Evolutionary conservation across 1,284 basidiomycete species (phyloP).

Genomic region (Paramarasmius palmivorus): DNA sequence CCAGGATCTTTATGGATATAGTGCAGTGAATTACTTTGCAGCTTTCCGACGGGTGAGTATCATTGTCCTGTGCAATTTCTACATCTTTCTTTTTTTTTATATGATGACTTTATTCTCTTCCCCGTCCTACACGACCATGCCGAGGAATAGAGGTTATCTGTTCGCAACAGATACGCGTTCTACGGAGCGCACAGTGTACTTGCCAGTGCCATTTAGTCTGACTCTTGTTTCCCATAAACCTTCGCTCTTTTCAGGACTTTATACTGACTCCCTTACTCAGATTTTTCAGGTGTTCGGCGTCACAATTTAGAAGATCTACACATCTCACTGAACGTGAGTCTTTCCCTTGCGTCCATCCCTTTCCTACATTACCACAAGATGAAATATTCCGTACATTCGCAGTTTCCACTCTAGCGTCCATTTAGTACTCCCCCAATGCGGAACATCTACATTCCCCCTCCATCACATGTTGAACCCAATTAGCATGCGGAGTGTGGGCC

Average conservation of each 20-base stretch:
- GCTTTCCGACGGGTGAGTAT: too few species aligned
- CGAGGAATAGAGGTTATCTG: constrained; percentile 71
- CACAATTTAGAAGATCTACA: too few species aligned
- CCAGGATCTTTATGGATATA: too few species aligned
- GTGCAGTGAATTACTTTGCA: too few species aligned
- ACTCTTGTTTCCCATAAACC: constrained; percentile 29
- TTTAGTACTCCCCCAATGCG: constrained; percentile 64
- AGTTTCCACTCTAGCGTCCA: constrained; percentile 77
- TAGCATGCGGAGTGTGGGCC: constrained; percentile 49
- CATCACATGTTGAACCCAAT: constrained; percentile 50
- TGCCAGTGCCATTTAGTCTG: constrained; percentile 85
- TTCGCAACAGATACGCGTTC: constrained; percentile 70
- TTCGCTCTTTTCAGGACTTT: constrained; percentile 3
- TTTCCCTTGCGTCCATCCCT: constrained; percentile 14
- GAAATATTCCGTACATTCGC: constrained; percentile 70
- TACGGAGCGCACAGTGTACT: constrained; percentile 68
- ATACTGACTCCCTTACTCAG: not conserved
- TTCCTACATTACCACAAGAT: constrained; percentile 41
- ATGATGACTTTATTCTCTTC: constrained; percentile 82
- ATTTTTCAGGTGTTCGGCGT: not conserved
- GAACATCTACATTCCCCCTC: constrained; percentile 13
- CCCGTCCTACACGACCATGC: constrained; percentile 80
- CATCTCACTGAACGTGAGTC: constrained; percentile 4
- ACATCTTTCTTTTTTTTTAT: constrained; percentile 13
- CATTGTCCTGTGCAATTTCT: too few species aligned